Evolutionary conservation across 2,329 filamentous ascomycete species (phyloP).

Genomic region (Talaromyces marneffei): DNA sequence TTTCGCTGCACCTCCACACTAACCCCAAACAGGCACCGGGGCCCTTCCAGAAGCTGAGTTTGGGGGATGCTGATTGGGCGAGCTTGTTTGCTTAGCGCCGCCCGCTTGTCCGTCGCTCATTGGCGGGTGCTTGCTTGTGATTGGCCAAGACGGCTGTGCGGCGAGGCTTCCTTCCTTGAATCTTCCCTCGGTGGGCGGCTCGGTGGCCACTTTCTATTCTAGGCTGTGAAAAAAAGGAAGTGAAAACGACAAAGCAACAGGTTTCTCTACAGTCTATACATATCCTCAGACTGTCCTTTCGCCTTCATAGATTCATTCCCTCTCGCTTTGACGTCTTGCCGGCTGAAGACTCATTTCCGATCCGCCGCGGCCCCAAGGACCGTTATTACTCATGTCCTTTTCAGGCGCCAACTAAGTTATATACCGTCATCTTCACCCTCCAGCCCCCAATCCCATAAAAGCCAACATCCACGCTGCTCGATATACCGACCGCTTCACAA

Average conservation of each 20-base stretch:
- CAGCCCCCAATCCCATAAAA: slow-evolving; percentile 1
- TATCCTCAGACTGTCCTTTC: neutral
- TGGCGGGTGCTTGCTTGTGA: neutral
- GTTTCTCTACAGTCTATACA: neutral
- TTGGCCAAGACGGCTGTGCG: neutral
- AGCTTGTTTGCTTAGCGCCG: slow-evolving; percentile 5
- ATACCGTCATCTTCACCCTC: neutral
- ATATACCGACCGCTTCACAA: neutral
- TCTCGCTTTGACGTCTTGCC: neutral
- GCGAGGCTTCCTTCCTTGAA: neutral
- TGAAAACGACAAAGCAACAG: neutral
- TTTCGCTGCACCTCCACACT: neutral
- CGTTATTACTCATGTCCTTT: neutral
- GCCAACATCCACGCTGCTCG: neutral
- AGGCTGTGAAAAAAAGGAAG: neutral
- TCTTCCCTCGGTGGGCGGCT: neutral
- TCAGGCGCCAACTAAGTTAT: neutral
- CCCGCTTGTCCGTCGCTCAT: too few species aligned
- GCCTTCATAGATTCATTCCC: neutral
- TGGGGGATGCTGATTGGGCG: neutral
- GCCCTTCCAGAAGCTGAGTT: slow-evolving; percentile 9
- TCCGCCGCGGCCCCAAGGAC: neutral
- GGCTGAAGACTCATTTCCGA: neutral
- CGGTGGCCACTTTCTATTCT: slow-evolving; percentile 5
- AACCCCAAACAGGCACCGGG: neutral